Percentiles rank a stretch among this genome's conserved stretches.
These are phyloP conservation scores for Lentinula guzmanii DNA, from an alignment of 768 basidiomycete genomes.

Conservation along the genomic window DNA sequence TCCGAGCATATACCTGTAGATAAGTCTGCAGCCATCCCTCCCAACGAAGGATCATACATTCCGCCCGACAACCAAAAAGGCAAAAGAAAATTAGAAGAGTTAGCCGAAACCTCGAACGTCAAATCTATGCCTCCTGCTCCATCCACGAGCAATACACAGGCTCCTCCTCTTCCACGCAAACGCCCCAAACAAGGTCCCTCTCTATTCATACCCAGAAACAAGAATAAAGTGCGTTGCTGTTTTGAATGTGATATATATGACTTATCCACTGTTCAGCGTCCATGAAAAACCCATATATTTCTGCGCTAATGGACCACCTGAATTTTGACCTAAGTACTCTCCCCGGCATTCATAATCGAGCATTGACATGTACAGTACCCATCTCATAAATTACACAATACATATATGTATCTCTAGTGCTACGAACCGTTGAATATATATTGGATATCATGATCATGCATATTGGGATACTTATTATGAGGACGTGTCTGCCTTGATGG, in stretches of 20 bases:
- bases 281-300: not conserved
- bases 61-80: slow-evolving; percentile 24
- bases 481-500: slow-evolving; percentile 38
- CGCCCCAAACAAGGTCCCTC: slow-evolving; percentile 34
- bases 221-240: slow-evolving; percentile 17
- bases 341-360: not conserved
- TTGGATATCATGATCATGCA: not conserved
- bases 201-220: slow-evolving; percentile 60
- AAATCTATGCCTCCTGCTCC: not conserved
- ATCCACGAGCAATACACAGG: not conserved
- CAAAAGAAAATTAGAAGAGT: slow-evolving; percentile 10
- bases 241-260: not conserved
- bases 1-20: slow-evolving; percentile 11
- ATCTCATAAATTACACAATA: not conserved
- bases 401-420: not conserved
- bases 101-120: slow-evolving; percentile 3
- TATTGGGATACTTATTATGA: not conserved
- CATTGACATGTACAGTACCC: not conserved
- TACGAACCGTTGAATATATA: not conserved
- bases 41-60: too few relatives aligned
- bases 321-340: too few relatives aligned
- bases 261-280: not conserved
- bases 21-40: not conserved
- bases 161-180: slow-evolving; percentile 21
- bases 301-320: too few relatives aligned